phyloP scores from a whole-genome alignment of 2,329 filamentous ascomycete species.

The Botrytis medusae region DNA sequence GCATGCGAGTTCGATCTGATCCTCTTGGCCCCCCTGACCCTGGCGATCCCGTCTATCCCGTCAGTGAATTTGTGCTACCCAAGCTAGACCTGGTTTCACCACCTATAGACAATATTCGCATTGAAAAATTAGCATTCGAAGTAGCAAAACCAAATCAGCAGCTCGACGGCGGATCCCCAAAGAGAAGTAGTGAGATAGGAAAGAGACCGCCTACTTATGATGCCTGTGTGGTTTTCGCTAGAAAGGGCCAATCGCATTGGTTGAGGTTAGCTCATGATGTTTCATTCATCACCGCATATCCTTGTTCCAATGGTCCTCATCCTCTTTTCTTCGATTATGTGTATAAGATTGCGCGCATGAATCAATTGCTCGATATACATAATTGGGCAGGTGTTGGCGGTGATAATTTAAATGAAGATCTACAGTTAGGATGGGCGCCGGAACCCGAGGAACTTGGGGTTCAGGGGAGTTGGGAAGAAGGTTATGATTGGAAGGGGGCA shows the following conservation, averaged over 20 bases:
- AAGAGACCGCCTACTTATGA: constrained; percentile 53
- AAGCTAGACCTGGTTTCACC: constrained; percentile 51
- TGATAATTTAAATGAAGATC: constrained; percentile 12
- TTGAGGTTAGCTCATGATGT: constrained; percentile 63
- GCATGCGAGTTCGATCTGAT: constrained; percentile 67
- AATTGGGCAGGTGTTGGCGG: constrained; percentile 54
- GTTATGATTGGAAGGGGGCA: constrained; percentile 24
- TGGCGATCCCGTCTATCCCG: constrained; percentile 57
- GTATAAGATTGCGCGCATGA: constrained; percentile 58
- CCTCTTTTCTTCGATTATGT: constrained; percentile 72
- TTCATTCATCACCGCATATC: constrained; percentile 64
- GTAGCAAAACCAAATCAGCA: neutral
- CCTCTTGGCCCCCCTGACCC: constrained; percentile 59
- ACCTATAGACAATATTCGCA: constrained; percentile 61
- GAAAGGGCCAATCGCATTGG: constrained; percentile 63
- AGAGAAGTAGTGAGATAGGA: constrained; percentile 17
- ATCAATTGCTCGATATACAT: constrained; percentile 63
- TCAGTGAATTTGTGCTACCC: constrained; percentile 65
- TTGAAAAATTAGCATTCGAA: constrained; percentile 60
- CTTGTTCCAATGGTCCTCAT: constrained; percentile 63
- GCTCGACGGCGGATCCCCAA: neutral
- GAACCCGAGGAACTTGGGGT: neutral
- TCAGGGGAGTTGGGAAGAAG: constrained; percentile 33
- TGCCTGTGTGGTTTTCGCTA: constrained; percentile 62
- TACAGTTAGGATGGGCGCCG: constrained; percentile 6